These are phyloP conservation scores for Grigorovia transvaalensis DNA, from an alignment of 805 yeast genomes.

Conservation along the genomic window DNA sequence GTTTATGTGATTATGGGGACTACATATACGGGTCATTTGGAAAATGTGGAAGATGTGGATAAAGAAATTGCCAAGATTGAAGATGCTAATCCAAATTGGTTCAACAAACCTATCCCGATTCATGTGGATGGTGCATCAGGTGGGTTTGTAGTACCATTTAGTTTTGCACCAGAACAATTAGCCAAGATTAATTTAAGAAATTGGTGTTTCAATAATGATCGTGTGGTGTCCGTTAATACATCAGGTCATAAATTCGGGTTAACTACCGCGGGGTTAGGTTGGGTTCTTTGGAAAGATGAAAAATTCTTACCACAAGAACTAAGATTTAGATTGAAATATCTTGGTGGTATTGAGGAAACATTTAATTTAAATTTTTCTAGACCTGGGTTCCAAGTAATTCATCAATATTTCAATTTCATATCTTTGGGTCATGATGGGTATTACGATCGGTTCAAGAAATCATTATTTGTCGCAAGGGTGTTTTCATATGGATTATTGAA, in stretches of 20 bases:
- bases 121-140: conserved; percentile 95
- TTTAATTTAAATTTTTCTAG: conserved; percentile 82
- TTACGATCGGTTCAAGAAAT: conserved; percentile 45
- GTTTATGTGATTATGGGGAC: conserved; percentile 82
- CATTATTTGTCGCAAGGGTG: conserved; percentile 65
- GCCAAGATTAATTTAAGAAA: conserved; percentile 8
- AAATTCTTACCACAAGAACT: conserved; percentile 57
- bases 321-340: conserved; percentile 67
- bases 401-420: conserved; percentile 76
- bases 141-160: conserved; percentile 79
- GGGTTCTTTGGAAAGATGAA: conserved; percentile 75
- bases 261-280: conserved; percentile 84
- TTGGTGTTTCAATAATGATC: conserved; percentile 74
- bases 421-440: conserved; percentile 67
- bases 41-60: conserved; percentile 53
- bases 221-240: conserved; percentile 78
- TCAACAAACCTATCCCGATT: conserved; percentile 53
- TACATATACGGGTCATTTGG: conserved; percentile 89
- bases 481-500: conserved; percentile 35
- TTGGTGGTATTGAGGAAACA: conserved; percentile 84
- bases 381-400: conserved; percentile 85
- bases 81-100: conserved; percentile 20
- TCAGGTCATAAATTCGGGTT: conserved; percentile 92
- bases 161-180: conserved; percentile 52
- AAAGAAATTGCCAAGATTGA: conserved; percentile 62